phyloP scores from a whole-genome alignment of 257 asterid genomes.

The Hygrophila difformis region DNA sequence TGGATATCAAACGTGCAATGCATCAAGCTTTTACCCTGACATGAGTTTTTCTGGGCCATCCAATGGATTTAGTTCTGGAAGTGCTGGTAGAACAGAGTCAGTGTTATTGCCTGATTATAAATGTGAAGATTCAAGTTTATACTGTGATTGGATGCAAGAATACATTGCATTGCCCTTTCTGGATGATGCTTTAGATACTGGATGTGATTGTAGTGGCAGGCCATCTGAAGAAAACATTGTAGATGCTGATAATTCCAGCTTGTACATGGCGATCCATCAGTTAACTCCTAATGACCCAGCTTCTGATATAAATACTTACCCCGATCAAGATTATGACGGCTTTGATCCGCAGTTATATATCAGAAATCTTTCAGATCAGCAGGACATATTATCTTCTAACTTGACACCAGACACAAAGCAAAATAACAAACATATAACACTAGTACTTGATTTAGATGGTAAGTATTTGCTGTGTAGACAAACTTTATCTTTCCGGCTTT shows the following conservation, averaged over 20 bases:
- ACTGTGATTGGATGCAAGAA: conserved; percentile 38
- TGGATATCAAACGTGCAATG: conserved; percentile 34
- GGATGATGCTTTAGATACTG: conserved; percentile 33
- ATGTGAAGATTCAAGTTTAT: conserved; percentile 35
- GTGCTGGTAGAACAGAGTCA: conserved; percentile 25
- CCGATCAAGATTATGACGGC: conserved; percentile 41
- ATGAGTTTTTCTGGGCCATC: conserved; percentile 43
- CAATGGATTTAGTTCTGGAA: conserved; percentile 23
- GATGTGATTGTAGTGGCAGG: conserved; percentile 23
- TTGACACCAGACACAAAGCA: conserved; percentile 23
- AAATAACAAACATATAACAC: conserved; percentile 32
- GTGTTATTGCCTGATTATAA: conserved; percentile 35
- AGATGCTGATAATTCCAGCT: conserved; percentile 37
- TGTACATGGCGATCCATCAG: conserved; percentile 44
- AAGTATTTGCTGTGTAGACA: conserved; percentile 14
- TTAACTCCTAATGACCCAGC: conserved; percentile 37
- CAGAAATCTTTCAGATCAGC: conserved; percentile 42
- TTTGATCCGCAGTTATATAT: conserved; percentile 64
- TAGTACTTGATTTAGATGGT: conserved; percentile 73
- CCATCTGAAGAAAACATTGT: conserved; percentile 27
- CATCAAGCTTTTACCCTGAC: conserved; percentile 45
- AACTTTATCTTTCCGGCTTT: too few species aligned
- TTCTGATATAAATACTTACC: conserved; percentile 22
- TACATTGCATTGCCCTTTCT: conserved; percentile 28
- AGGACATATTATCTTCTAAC: conserved; percentile 25